Conservation (phyloP, 257 asterid species). For the Solanum pinnatisectum region DNA sequence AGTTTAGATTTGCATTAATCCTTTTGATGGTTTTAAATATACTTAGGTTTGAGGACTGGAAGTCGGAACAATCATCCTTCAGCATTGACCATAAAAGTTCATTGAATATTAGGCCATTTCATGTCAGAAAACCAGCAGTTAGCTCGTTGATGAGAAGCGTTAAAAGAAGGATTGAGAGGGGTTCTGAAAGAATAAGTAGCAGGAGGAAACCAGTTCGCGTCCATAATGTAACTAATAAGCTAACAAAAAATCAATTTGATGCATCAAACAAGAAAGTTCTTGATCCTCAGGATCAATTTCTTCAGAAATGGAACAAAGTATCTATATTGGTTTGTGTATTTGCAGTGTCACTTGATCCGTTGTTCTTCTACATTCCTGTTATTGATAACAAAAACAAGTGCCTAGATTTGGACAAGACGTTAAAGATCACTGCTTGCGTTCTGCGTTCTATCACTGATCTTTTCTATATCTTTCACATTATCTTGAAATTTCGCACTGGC, state of each 20-base stretch:
- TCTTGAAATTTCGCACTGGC: slow-evolving; percentile 54
- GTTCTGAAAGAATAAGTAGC: neutral
- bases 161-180: neutral
- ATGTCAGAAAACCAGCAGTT: slow-evolving; percentile 10
- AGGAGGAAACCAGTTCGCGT: neutral
- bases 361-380: slow-evolving; percentile 59
- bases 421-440: slow-evolving; percentile 35
- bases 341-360: slow-evolving; percentile 44
- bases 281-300: slow-evolving; percentile 44
- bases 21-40: neutral
- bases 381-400: slow-evolving; percentile 22
- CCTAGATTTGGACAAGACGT: slow-evolving; percentile 26
- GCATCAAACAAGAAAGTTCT: slow-evolving; percentile 1
- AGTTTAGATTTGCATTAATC: neutral
- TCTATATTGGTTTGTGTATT: slow-evolving; percentile 28
- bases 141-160: slow-evolving; percentile 1
- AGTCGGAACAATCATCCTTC: slow-evolving; percentile 17
- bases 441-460: slow-evolving; percentile 46
- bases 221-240: neutral
- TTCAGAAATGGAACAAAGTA: slow-evolving; percentile 46
- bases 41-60: slow-evolving; percentile 36
- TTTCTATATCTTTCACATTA: slow-evolving; percentile 43
- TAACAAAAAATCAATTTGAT: neutral
- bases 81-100: neutral
- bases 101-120: neutral